Evolutionary conservation across 176 grass and related monocot genomes (phyloP).

Genomic region (Urochloa ruziziensis): DNA sequence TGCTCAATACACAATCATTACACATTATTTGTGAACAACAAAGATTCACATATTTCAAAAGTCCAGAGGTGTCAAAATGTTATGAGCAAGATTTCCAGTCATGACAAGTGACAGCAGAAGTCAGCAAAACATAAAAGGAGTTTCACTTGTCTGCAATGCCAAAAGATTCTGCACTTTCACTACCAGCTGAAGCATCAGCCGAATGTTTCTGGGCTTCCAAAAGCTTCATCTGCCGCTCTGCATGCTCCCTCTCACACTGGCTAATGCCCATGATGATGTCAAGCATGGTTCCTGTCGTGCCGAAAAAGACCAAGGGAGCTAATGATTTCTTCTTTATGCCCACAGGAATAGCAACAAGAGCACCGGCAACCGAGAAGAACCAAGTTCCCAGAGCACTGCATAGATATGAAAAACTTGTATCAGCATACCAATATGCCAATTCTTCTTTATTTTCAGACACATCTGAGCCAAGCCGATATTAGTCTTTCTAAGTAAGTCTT

Average conservation of each 20-base stretch:
- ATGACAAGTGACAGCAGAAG: too few species aligned
- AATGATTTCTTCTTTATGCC: slow-evolving; percentile 92
- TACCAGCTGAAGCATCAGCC: slow-evolving; percentile 12
- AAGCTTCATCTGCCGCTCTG: slow-evolving; percentile 84
- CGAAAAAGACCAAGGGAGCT: slow-evolving; percentile 82
- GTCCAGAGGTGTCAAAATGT: too few species aligned
- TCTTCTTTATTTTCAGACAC: not conserved
- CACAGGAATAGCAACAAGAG: slow-evolving; percentile 86
- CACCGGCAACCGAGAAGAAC: slow-evolving; percentile 90
- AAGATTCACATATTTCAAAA: too few species aligned
- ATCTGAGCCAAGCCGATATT: not conserved
- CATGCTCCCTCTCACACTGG: slow-evolving; percentile 88
- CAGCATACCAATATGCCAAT: not conserved
- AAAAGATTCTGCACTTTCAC: not conserved
- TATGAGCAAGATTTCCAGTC: too few species aligned
- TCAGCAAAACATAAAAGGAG: too few species aligned
- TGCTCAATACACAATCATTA: too few species aligned
- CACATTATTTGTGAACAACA: too few species aligned
- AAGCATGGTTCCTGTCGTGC: slow-evolving; percentile 95
- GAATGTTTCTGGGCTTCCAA: slow-evolving; percentile 63
- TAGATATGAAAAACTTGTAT: not conserved
- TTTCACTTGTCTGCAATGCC: too few species aligned
- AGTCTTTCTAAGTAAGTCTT: too few species aligned
- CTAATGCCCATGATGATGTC: slow-evolving; percentile 95
- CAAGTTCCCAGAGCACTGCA: slow-evolving; percentile 95